A percentile compares a stretch with the other conserved stretches of the same genome.
phyloP scores from a whole-genome alignment of 208 protist species.

The Leishmania mexicana region DNA sequence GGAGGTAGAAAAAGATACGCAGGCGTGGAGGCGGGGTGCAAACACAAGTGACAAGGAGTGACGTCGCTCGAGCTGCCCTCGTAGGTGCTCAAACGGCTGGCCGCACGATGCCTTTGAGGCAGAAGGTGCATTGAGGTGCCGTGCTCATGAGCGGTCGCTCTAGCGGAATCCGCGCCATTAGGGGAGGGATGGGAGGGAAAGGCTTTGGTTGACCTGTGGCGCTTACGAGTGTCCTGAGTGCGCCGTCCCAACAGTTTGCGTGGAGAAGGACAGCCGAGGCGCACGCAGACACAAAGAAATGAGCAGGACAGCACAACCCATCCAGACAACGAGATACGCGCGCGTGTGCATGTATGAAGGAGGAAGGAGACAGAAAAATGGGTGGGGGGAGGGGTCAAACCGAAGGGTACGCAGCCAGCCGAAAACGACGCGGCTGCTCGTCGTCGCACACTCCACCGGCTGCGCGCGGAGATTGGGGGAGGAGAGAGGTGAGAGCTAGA shows the following conservation, averaged over 20 bases:
- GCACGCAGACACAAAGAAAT: background rate
- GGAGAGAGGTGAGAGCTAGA: background rate
- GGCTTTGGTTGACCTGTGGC: background rate
- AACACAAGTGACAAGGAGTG: background rate
- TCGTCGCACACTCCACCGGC: background rate
- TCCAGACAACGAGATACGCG: background rate
- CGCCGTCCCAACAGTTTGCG: background rate
- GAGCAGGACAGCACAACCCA: background rate
- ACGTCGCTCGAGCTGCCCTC: no score
- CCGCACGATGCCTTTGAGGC: no score
- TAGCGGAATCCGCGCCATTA: background rate
- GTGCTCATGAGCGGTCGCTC: background rate
- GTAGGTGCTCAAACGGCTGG: no score
- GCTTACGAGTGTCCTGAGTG: background rate
- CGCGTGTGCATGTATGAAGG: background rate
- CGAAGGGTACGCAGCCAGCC: background rate
- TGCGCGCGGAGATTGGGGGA: background rate
- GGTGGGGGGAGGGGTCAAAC: background rate
- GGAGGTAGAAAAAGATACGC: background rate
- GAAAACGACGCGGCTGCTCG: background rate
- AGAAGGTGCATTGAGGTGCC: background rate
- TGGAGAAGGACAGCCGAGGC: background rate
- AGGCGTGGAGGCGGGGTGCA: background rate
- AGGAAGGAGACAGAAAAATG: background rate
- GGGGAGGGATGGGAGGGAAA: background rate